Conservation (phyloP, 2,329 filamentous ascomycete genomes). For the Colletotrichum siamense region DNA sequence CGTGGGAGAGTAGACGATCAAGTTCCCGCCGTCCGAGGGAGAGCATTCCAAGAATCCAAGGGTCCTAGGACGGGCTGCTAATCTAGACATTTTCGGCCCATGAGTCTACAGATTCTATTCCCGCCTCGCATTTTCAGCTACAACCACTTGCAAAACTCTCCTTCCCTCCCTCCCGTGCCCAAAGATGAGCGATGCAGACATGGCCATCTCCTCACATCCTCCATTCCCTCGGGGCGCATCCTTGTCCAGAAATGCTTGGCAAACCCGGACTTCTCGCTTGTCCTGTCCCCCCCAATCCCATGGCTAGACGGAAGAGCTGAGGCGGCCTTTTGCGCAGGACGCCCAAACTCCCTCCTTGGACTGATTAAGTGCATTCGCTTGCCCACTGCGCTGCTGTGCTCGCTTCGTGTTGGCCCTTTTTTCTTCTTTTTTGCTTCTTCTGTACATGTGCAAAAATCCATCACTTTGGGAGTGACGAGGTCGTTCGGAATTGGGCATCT, state of each 20-base stretch:
- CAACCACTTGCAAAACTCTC: background rate
- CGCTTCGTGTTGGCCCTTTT: background rate
- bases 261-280: background rate
- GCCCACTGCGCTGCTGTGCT: background rate
- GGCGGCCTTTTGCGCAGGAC: background rate
- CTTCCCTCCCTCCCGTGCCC: background rate
- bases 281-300: background rate
- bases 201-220: background rate
- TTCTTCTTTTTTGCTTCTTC: background rate
- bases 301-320: background rate
- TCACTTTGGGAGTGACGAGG: background rate
- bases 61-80: background rate
- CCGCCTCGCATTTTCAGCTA: background rate
- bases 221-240: constrained; percentile 1
- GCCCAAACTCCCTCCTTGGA: background rate
- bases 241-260: constrained; percentile 1
- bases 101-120: background rate
- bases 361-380: background rate
- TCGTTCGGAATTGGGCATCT: background rate
- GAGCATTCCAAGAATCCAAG: background rate
- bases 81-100: background rate
- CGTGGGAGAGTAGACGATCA: background rate
- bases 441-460: background rate
- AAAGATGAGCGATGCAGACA: background rate
- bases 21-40: background rate